Conservation (phyloP, 23 red algal species). For the Gracilaria gracilis region DNA sequence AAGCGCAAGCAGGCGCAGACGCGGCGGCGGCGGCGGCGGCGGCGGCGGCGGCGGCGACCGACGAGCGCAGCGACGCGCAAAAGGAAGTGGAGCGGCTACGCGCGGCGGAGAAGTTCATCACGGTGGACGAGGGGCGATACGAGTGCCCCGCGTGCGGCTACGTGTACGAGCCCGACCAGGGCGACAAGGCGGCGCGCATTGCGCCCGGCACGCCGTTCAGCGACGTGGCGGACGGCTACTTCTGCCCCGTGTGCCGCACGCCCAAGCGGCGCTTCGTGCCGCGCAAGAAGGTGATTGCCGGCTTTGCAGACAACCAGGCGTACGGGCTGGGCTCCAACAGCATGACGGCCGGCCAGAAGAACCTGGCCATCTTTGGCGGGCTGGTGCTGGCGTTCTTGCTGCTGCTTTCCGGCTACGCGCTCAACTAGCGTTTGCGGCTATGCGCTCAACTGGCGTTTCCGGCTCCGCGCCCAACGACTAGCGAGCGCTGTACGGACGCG, state of each 20-base stretch:
- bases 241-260: constrained; percentile 86
- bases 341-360: constrained; percentile 90
- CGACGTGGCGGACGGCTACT: constrained; percentile 73
- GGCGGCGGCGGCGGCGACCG: not conserved
- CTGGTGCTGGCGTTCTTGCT: constrained; percentile 73
- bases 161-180: constrained; percentile 81
- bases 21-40: too few relatives aligned
- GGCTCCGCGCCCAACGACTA: too few relatives aligned
- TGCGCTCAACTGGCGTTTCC: too few relatives aligned
- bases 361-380: constrained; percentile 87
- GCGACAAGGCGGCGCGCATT: constrained; percentile 69
- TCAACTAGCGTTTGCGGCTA: constrained; percentile 45
- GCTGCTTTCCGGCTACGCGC: constrained; percentile 87
- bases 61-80: constrained; percentile 51
- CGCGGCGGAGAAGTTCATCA: constrained; percentile 96
- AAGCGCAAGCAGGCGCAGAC: not conserved
- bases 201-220: constrained; percentile 74
- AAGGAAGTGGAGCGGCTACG: constrained; percentile 86
- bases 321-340: constrained; percentile 94
- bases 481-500: too few relatives aligned
- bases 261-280: constrained; percentile 73
- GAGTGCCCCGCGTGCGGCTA: constrained; percentile 87
- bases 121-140: constrained; percentile 83
- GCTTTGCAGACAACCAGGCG: constrained; percentile 89
- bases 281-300: constrained; percentile 86